A percentile compares a stretch with the other conserved stretches of the same genome.
phyloP scores from a whole-genome alignment of 495 filamentous ascomycete genomes.

The Hyphodiscus hymeniophilus region DNA sequence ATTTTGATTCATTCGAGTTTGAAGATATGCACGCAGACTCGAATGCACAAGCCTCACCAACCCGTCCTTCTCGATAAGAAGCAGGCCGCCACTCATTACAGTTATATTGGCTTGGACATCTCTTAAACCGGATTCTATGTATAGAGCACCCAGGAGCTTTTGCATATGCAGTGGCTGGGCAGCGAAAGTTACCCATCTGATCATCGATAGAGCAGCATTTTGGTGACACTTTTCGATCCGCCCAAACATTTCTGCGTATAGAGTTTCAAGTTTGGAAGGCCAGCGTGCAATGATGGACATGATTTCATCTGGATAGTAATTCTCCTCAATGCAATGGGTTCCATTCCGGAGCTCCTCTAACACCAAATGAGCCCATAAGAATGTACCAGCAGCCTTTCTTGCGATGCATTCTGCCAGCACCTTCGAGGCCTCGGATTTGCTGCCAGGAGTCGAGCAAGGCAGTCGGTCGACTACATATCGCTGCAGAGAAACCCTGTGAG shows the following conservation, averaged over 20 bases:
- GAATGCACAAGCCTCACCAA: neutral
- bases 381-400: neutral
- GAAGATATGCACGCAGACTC: neutral
- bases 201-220: neutral
- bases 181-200: neutral
- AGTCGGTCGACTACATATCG: neutral
- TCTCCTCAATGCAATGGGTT: neutral
- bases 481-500: neutral
- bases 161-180: neutral
- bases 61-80: neutral
- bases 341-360: neutral
- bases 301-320: too few relatives aligned
- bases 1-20: neutral
- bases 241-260: neutral
- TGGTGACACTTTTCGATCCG: neutral
- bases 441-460: neutral
- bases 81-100: neutral
- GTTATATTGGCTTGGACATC: neutral
- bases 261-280: too few relatives aligned
- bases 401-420: neutral
- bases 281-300: too few relatives aligned
- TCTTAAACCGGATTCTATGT: neutral
- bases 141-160: neutral
- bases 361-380: neutral
- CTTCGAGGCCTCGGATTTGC: neutral